Base-by-base conservation (phyloP, 495 filamentous ascomycete species). In the Mytilinidion resinicola region DNA sequence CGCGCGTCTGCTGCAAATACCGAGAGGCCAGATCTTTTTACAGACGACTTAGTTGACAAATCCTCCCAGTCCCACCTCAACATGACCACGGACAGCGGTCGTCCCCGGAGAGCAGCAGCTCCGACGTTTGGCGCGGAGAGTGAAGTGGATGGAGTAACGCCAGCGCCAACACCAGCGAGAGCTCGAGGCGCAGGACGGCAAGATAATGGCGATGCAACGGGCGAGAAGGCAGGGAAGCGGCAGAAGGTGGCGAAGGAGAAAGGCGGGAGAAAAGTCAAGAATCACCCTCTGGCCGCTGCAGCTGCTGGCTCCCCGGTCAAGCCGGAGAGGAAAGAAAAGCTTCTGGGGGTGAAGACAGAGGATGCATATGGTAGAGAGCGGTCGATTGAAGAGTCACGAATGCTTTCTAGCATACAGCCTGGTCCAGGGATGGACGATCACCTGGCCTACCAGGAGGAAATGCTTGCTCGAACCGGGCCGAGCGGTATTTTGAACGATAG, bases 71-170 rank as follows among this genome's bases (percentile, higher is more conserved):
- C 79, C 34, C 25, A 30, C 25, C 6, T 30, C 3, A 30, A 30
- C 6, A 30, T 30, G 25, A 78, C 85, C 19, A 87, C 85, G 7
- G 86, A 87, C 43, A 84, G 80, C 50, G 86, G 86, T 36, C 79
- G 86, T 46, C 86, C 86, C 7, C 78, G 80, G 35, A 79, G 86
- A 51, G 84, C 84, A 49, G 86, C 86, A 17, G 86, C 86, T 1
- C 86, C 86, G 7, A 83, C 78, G 0, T 90, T 90, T 72, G 86
- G 85, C 19, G 80, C 83, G 25, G 78, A 75, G 30, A 57, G 55
- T 36, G 72, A 71, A 19, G 57, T 60, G 12, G 71, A 73, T 46
- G 54, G 59, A 12, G 49, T 46, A 9, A 59, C 65, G 8, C 74
- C 79, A n/a, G 75, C 76, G 19, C 74, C 75, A 33, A 69, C 68